phyloP scores from a whole-genome alignment of 31 red algal genomes.

The Asparagopsis taxiformis region DNA sequence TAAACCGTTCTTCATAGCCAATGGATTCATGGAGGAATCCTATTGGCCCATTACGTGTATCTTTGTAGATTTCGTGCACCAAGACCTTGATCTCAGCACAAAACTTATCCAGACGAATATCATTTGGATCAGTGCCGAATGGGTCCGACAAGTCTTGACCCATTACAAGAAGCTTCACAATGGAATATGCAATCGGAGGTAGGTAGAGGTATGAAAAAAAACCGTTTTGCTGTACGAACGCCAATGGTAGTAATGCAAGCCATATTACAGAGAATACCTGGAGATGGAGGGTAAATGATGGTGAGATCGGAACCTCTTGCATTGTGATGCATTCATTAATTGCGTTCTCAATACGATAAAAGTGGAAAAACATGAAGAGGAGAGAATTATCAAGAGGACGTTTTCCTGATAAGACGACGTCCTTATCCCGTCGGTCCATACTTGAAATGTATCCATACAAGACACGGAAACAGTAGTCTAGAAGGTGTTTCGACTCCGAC shows the following conservation, averaged over 20 bases:
- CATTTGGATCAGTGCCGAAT: conserved; percentile 38
- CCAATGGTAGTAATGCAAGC: conserved; percentile 33
- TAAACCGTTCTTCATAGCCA: background rate
- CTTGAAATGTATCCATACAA: conserved; percentile 26
- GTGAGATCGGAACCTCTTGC: background rate
- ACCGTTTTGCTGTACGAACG: conserved; percentile 20
- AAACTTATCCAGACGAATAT: conserved; percentile 27
- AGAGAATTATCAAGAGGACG: too few relatives aligned
- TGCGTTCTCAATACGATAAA: background rate
- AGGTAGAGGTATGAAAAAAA: conserved; percentile 27
- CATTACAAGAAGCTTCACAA: conserved; percentile 27
- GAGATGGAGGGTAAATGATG: background rate
- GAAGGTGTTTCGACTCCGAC: conserved; percentile 7
- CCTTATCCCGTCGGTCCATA: too few relatives aligned
- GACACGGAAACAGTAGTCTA: conserved; percentile 16
- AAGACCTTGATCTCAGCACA: conserved; percentile 23
- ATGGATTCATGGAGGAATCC: background rate
- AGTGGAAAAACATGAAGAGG: too few relatives aligned
- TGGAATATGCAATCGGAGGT: conserved; percentile 32
- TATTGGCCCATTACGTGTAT: conserved; percentile 1
- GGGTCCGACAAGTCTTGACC: conserved; percentile 42
- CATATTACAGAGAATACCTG: conserved; percentile 37
- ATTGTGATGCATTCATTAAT: too few relatives aligned
- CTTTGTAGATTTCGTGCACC: background rate
- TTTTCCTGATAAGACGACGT: too few relatives aligned